Conservation (phyloP, 2,329 filamentous ascomycete species). For the Davidsoniella virescens region DNA sequence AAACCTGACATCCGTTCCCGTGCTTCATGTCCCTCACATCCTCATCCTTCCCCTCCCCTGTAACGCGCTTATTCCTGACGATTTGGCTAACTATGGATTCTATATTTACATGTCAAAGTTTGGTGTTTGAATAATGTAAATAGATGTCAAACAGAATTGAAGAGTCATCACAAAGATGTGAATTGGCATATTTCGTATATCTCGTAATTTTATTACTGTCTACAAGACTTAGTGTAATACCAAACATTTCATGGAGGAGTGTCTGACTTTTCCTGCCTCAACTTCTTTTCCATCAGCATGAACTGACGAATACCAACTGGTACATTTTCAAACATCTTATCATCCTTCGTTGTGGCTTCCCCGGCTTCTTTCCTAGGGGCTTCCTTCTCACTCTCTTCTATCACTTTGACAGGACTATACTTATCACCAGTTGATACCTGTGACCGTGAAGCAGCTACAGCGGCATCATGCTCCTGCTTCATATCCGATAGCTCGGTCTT, state of each 20-base stretch:
- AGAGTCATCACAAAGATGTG: too few relatives aligned
- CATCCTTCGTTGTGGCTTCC: constrained; percentile 27
- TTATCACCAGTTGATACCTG: constrained; percentile 3
- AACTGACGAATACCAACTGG: constrained; percentile 92
- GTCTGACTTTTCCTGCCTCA: constrained; percentile 57
- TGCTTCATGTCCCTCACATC: too few relatives aligned
- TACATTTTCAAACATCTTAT: constrained; percentile 60
- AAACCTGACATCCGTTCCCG: too few relatives aligned
- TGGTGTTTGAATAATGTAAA: too few relatives aligned
- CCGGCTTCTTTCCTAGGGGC: too few relatives aligned
- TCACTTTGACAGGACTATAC: too few relatives aligned
- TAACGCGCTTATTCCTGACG: neutral
- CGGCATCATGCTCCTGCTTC: constrained; percentile 18
- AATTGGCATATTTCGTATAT: neutral
- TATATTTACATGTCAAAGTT: too few relatives aligned
- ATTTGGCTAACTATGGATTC: too few relatives aligned
- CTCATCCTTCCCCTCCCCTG: too few relatives aligned
- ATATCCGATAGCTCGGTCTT: neutral
- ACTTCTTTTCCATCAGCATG: constrained; percentile 87
- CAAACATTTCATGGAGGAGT: constrained; percentile 27
- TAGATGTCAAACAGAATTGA: too few relatives aligned
- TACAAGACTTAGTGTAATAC: neutral
- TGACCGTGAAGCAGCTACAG: constrained; percentile 21
- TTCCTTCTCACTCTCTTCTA: too few relatives aligned
- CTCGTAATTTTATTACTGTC: neutral